Base-by-base conservation (phyloP, 495 filamentous ascomycete genomes). In the Annulohypoxylon bovei region DNA sequence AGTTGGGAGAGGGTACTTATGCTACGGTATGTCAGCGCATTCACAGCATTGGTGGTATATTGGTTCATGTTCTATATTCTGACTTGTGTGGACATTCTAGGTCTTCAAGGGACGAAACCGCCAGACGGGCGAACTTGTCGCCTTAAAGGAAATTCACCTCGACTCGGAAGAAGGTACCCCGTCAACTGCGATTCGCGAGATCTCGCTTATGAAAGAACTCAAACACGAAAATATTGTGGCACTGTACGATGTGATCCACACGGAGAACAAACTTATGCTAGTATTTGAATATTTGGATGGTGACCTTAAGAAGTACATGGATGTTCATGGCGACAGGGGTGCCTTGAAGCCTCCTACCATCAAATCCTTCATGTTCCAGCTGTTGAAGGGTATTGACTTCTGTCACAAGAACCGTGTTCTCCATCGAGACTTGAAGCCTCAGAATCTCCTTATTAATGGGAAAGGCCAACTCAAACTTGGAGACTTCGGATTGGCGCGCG, bases 301-400 rank as follows among this genome's bases (percentile, higher is more conserved):
- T 72, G 95, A 99, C 75, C 83, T 99, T n/a, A 99, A 99, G 86
- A 95, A 95, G 78, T 98, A 97, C 81, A 99, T 99, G 95, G 95
- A 99, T 73, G 90, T 89, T 16, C 87, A 92, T 27, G 91, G 92
- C 70, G 90, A 95, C 46, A 86, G 92, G 58, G 94, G 95, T 28
- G 90, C 91, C 22, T 82, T 98, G 40, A 91, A 94, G 76, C 91
- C 92, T 30, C 80, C 85, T 39, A 93, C 92, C 39, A 96, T 98
- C 84, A 98, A 97, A 81, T 95, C 92, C 23, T 98, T 97, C 86
- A 97, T 97, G 93, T 91, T 93, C 81, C 94, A 98, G 79, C 88
- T 98, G 14, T 86, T 98, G 39, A 89, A 92, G 74, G 94, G 95
- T 35, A 97, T 97, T 75, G 94, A 93, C 35, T 98, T 98, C 77